Evolutionary conservation across 2,329 filamentous ascomycete species (phyloP).

Genomic region (Colletotrichum sp.): DNA sequence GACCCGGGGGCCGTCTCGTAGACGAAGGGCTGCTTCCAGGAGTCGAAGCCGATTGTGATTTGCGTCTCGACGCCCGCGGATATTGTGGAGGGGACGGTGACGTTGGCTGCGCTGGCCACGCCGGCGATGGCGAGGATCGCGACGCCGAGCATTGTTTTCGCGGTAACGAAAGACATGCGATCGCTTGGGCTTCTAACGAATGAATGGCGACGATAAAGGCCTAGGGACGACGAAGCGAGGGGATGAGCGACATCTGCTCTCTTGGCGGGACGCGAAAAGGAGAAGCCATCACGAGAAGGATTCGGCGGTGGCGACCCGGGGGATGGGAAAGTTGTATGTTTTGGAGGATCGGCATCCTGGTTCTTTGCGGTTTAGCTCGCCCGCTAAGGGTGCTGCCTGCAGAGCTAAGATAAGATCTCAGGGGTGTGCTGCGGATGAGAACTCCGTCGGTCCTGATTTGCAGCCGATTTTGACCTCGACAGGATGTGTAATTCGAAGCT

Average conservation of each 20-base stretch:
- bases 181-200: not conserved
- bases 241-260: not conserved
- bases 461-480: not conserved
- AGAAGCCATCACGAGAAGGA: not conserved
- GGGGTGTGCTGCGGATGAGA: not conserved
- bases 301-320: not conserved
- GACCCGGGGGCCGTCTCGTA: not conserved
- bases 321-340: not conserved
- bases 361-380: not conserved
- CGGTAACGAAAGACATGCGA: not conserved
- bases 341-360: not conserved
- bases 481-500: not conserved
- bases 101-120: not conserved
- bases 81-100: not conserved
- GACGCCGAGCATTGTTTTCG: not conserved
- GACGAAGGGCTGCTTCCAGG: constrained; percentile 3
- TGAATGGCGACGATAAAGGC: fast-evolving
- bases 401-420: not conserved
- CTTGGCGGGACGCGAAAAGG: not conserved
- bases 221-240: not conserved
- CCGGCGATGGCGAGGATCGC: not conserved
- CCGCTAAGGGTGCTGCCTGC: not conserved
- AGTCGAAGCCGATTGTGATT: constrained; percentile 6
- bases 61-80: constrained; percentile 1
- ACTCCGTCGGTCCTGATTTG: not conserved